Base-by-base conservation (phyloP, 441 rosid genomes). In the Dalechampia spathulata region DNA sequence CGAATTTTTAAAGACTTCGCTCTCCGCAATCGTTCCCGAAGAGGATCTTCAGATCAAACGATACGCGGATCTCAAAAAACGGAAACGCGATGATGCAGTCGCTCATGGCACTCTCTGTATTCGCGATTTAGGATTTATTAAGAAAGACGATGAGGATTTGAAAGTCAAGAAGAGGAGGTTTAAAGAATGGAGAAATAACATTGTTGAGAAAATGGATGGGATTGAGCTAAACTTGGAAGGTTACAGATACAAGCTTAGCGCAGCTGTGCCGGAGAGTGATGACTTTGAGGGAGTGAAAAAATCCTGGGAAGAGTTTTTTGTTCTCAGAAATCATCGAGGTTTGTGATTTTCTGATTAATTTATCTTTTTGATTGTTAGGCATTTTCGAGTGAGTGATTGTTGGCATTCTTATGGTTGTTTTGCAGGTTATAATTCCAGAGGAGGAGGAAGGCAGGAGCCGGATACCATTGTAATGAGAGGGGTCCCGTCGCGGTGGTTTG, bases 401-500 rank as follows among this genome's bases (percentile, higher is more conserved):
- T 8, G 9, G n/a, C n/a, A 19, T 19, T 43, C 34, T 30, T 50
- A 17, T 50, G 55, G 3, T 49, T 21, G 40, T 37, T 36, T 49
- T 12, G 52, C 46, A 92, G 98, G 89, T 52, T 68, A 75, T 64
- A 3, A 28, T 57, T 74, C 32, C 80, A 36, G 39, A 36, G 39
- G 88, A 60, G 87, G 83, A 25, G 83, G 72, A 50, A 82, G 71
- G 64, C 75, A 74, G 46, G 96, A 83, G 61, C 86, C 90, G 21
- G 96, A 92, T 68, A 85, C 99, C 4, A 73, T 92, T 25, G 58
- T 89, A 39, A 43, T 92, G 25, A 79, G 79, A 64, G 87, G 93
- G 51, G 74, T 83, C 49, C 99, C 96, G 4, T 92, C 96, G 2
- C 74, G 99, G 73, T 89, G 99, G 99, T 85, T 92, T 39, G 88